These are phyloP conservation scores for Lasiosphaeria hispida DNA, from an alignment of 495 filamentous ascomycete genomes.

Conservation along the genomic window DNA sequence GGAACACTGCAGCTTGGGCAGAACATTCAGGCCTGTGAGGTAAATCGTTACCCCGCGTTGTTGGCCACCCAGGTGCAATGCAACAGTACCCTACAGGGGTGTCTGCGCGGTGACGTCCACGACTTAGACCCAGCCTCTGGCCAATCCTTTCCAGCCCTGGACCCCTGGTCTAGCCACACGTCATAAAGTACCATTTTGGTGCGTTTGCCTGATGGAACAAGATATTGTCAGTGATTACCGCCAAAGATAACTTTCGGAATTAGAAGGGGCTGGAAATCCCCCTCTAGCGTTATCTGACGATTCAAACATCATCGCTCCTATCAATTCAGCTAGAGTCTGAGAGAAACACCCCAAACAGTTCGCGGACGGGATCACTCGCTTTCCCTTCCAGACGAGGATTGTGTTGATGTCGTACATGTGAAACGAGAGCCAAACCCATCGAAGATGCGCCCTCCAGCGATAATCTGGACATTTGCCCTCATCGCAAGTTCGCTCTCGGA, in stretches of 20 bases:
- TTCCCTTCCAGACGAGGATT: too few species aligned
- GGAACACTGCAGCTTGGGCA: neutral
- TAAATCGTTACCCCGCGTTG: neutral
- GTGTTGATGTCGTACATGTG: neutral
- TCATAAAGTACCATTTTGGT: constrained; percentile 2
- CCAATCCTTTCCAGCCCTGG: neutral
- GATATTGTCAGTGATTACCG: neutral
- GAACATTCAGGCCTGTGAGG: too few species aligned
- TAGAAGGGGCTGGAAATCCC: neutral
- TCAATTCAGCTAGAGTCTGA: too few species aligned
- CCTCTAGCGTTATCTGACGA: neutral
- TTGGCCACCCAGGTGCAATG: neutral
- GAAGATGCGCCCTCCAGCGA: too few species aligned
- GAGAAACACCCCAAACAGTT: neutral
- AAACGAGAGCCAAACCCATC: too few species aligned
- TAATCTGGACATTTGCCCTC: neutral
- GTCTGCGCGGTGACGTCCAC: constrained; percentile 11
- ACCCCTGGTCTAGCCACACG: neutral
- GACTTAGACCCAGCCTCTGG: neutral
- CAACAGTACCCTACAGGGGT: neutral
- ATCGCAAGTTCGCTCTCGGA: neutral
- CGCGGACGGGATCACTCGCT: too few species aligned
- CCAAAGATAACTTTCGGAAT: neutral
- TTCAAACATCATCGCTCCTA: too few species aligned
- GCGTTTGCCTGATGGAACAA: neutral